Conservation (phyloP, 2,329 filamentous ascomycete species). For the Bipolaris sorokiniana region DNA sequence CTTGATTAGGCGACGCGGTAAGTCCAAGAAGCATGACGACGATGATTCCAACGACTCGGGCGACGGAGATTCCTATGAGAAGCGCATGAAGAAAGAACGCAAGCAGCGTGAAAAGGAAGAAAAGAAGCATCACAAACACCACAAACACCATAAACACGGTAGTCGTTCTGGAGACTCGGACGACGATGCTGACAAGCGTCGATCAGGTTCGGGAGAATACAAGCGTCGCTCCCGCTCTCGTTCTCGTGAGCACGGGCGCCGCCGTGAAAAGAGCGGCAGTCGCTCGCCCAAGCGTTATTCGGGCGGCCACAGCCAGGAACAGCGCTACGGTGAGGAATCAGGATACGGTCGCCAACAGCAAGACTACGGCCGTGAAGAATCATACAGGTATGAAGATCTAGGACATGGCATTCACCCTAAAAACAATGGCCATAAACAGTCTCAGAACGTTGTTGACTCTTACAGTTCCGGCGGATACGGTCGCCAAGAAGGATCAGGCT, state of each 20-base stretch:
- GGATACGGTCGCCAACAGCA: constrained; percentile 22
- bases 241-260: constrained; percentile 25
- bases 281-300: constrained; percentile 32
- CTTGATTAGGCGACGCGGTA: constrained; percentile 39
- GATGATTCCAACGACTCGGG: constrained; percentile 36
- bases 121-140: constrained; percentile 24
- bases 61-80: constrained; percentile 38
- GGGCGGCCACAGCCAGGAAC: constrained; percentile 33
- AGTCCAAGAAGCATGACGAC: constrained; percentile 51
- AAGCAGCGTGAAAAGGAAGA: constrained; percentile 32
- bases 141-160: constrained; percentile 22
- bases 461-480: constrained; percentile 12
- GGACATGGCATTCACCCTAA: background rate
- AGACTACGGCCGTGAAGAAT: constrained; percentile 13
- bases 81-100: constrained; percentile 28
- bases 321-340: constrained; percentile 29
- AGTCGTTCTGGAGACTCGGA: constrained; percentile 19
- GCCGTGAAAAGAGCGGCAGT: constrained; percentile 30
- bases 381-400: constrained; percentile 6
- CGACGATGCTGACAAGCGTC: constrained; percentile 30
- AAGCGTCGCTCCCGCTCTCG: constrained; percentile 18
- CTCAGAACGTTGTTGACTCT: constrained; percentile 3
- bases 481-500: constrained; percentile 11
- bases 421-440: background rate
- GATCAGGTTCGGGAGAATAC: constrained; percentile 26